A percentile compares a stretch with the other conserved stretches of the same genome.
Evolutionary conservation across 768 basidiomycete genomes (phyloP).

Genomic region (Cytidiella melzeri): DNA sequence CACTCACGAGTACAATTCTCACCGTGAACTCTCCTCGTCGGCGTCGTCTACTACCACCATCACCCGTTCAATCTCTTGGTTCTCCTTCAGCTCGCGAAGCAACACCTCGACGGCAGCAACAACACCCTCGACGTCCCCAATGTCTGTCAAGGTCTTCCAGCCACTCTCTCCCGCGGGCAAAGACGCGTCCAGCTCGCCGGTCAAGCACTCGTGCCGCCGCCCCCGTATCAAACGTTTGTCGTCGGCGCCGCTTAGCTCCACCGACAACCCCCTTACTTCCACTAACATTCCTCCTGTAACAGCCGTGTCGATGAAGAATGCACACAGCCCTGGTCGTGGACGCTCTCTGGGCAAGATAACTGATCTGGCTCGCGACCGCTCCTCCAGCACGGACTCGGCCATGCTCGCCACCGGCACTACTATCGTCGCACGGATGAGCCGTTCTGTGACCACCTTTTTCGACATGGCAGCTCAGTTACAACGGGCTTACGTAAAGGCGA

Average conservation of each 20-base stretch:
- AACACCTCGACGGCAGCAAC: constrained; percentile 33
- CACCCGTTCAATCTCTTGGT: constrained; percentile 36
- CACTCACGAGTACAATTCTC: background rate
- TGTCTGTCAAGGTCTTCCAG: constrained; percentile 21
- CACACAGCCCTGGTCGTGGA: background rate
- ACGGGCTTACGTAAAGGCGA: constrained; percentile 48
- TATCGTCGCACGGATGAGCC: constrained; percentile 26
- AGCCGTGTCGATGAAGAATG: background rate
- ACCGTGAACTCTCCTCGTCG: constrained; percentile 1
- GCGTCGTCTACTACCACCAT: constrained; percentile 24
- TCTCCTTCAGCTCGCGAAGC: constrained; percentile 35
- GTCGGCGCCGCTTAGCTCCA: background rate
- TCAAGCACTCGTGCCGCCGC: constrained; percentile 22
- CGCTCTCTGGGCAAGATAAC: background rate
- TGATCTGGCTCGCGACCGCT: background rate
- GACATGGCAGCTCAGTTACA: constrained; percentile 53
- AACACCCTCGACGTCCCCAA: constrained; percentile 24
- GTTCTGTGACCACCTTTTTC: constrained; percentile 37
- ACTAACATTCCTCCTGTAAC: background rate
- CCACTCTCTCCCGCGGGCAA: constrained; percentile 6
- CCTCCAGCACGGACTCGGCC: constrained; percentile 9
- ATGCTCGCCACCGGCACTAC: constrained; percentile 4
- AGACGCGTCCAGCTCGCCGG: background rate
- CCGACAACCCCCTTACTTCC: constrained; percentile 5
- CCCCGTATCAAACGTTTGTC: background rate